Conservation (phyloP, 2,329 filamentous ascomycete species). For the Cyphellophora europaea region DNA sequence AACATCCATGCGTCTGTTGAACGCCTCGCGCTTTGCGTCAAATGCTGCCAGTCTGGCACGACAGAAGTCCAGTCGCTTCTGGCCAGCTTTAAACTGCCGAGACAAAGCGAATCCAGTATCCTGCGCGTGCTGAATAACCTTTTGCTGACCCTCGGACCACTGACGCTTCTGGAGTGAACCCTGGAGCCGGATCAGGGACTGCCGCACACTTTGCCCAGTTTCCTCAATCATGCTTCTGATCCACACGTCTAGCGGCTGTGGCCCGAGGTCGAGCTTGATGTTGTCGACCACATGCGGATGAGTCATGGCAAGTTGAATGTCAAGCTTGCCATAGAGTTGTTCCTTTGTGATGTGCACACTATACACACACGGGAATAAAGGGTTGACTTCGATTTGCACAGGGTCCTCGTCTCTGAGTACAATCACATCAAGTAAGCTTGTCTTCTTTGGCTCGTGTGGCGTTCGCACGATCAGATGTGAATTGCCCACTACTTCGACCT, state of each 20-base stretch:
- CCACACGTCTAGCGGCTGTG: not conserved
- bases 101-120: not conserved
- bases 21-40: not conserved
- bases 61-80: not conserved
- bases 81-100: too few species aligned
- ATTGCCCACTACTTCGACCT: slow-evolving; percentile 45
- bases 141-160: not conserved
- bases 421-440: slow-evolving; percentile 36
- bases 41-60: not conserved
- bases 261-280: slow-evolving; percentile 1
- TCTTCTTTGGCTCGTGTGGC: slow-evolving; percentile 29
- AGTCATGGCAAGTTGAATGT: slow-evolving; percentile 36
- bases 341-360: slow-evolving; percentile 40
- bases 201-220: not conserved
- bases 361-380: slow-evolving; percentile 45
- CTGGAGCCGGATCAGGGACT: not conserved
- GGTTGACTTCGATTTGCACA: slow-evolving; percentile 37
- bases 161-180: not conserved
- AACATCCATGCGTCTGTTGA: not conserved
- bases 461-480: slow-evolving; percentile 44
- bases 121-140: not conserved
- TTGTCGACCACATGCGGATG: slow-evolving; percentile 26
- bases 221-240: not conserved
- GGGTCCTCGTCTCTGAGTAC: slow-evolving; percentile 33
- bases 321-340: slow-evolving; percentile 39